Evolutionary conservation across 106 monocot genomes (phyloP).

Genomic region (Allium cepa): DNA sequence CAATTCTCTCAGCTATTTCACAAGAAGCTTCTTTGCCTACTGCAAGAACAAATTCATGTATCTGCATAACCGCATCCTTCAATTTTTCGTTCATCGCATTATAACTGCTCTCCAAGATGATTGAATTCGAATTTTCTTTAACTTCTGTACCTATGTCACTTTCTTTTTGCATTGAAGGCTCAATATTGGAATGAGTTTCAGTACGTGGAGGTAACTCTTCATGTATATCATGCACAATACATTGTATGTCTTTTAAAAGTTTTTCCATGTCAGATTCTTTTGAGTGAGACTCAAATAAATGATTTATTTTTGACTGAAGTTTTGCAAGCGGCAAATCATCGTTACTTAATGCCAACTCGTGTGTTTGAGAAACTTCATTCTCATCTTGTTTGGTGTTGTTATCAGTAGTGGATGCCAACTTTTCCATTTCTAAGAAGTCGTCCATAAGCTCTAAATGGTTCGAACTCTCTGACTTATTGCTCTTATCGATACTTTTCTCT

Average conservation of each 20-base stretch:
- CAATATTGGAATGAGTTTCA: slow-evolving; percentile 12
- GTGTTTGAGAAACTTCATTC: slow-evolving; percentile 15
- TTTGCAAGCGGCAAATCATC: slow-evolving; percentile 20
- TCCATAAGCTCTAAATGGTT: slow-evolving; percentile 66
- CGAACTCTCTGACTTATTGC: slow-evolving; percentile 28
- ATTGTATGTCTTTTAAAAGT: slow-evolving; percentile 45
- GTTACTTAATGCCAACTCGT: background rate
- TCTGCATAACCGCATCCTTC: slow-evolving; percentile 46
- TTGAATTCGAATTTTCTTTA: slow-evolving; percentile 3
- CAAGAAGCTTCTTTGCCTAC: slow-evolving; percentile 29
- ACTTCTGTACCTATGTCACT: background rate
- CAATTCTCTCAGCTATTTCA: slow-evolving; percentile 23
- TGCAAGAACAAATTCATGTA: slow-evolving; percentile 47
- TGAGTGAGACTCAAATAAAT: slow-evolving; percentile 34
- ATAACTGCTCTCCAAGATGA: slow-evolving; percentile 8
- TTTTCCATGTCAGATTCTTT: slow-evolving; percentile 27
- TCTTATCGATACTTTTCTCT: slow-evolving; percentile 28
- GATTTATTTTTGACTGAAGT: slow-evolving; percentile 39
- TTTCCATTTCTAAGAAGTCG: slow-evolving; percentile 87
- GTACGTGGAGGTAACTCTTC: slow-evolving; percentile 23
- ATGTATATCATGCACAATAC: slow-evolving; percentile 39
- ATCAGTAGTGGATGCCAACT: slow-evolving; percentile 28
- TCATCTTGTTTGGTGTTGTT: slow-evolving; percentile 21
- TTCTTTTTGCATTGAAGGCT: slow-evolving; percentile 1
- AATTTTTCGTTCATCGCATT: slow-evolving; percentile 28